A percentile compares a stretch with the other conserved stretches of the same genome.
phyloP scores from a whole-genome alignment of 805 yeast species.

The Brettanomyces nanus region DNA sequence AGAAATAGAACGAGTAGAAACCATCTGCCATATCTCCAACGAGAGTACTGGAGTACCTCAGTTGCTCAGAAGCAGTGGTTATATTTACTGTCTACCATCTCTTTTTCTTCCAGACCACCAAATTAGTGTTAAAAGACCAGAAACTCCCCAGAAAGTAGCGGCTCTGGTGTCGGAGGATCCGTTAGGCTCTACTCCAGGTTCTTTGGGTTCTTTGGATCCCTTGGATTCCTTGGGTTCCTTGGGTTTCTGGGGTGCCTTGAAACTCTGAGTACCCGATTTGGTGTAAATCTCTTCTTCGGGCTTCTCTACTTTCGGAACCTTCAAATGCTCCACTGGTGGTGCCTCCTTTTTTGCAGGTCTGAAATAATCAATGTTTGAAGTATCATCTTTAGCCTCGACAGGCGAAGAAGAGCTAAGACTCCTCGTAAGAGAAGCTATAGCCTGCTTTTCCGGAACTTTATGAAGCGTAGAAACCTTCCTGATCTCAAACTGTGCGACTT shows the following conservation, averaged over 20 bases:
- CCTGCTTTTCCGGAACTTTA: background rate
- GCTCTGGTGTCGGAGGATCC: too few relatives aligned
- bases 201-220: background rate
- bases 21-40: background rate
- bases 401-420: constrained; percentile 15
- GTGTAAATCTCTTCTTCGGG: constrained; percentile 2
- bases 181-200: too few relatives aligned
- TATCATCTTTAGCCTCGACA: constrained; percentile 36
- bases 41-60: too few relatives aligned
- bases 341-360: constrained; percentile 30
- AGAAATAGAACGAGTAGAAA: background rate
- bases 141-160: constrained; percentile 17
- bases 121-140: constrained; percentile 20
- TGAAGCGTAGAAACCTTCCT: background rate
- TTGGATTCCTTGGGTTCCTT: too few relatives aligned
- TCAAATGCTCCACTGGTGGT: background rate
- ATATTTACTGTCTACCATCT: background rate
- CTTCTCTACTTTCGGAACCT: constrained; percentile 3
- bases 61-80: too few relatives aligned
- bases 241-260: too few relatives aligned
- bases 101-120: constrained; percentile 25
- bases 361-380: constrained; percentile 50
- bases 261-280: too few relatives aligned
- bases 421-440: background rate
- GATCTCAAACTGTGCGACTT: constrained; percentile 4